Base-by-base conservation (phyloP, 129 eudicot species). In the Centella asiatica region DNA sequence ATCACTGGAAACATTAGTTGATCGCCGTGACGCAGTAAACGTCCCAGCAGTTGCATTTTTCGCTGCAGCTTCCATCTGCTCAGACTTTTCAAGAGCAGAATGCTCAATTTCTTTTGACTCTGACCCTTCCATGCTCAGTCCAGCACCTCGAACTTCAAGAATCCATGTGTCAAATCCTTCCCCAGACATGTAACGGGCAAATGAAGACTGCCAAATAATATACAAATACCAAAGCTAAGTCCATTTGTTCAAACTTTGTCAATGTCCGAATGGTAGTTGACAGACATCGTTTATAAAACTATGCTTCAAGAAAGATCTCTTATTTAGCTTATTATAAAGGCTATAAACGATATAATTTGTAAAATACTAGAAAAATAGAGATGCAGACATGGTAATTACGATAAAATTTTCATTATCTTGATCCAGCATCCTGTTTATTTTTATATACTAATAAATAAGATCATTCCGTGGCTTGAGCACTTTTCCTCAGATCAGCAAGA, bases 111-210 rank as follows among this genome's bases (percentile, higher is more conserved):
- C 82, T 72, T 84, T 76, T 10, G 62, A 44, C 50, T 78, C 70
- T 39, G 85, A 57, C 11, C 50, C 86, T n/a, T 80, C 85, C 78
- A 71, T 70, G 75, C 96, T 92, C 82, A 92, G 77, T 24, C 99
- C 96, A 46, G 96, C 92, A 65, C 96, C 99, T 72, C 99, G 80
- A 73, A 92, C 90, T 80, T 92, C 99, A 6, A 92, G 90, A 74
- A 92, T 77, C 99, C 96, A 92, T 32, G 96, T 87, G 73, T 92
- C 99, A 73, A 79, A 92, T 74, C 99, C 99, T 80, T 92, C 84
- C 64, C 82, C 86, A 66, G 86, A 84, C 96, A 92, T 92, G 76
- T 87, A 77, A 27, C 96, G 96, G 58, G 99, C 99, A 80, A 92
- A 92, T 50, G 99, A 92, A 49, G 88, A 77, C 88, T 87, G 85